A percentile compares a stretch with the other conserved stretches of the same genome.
Conservation (phyloP, 345 rosid genomes). For the Chamaenerion angustifolium region DNA sequence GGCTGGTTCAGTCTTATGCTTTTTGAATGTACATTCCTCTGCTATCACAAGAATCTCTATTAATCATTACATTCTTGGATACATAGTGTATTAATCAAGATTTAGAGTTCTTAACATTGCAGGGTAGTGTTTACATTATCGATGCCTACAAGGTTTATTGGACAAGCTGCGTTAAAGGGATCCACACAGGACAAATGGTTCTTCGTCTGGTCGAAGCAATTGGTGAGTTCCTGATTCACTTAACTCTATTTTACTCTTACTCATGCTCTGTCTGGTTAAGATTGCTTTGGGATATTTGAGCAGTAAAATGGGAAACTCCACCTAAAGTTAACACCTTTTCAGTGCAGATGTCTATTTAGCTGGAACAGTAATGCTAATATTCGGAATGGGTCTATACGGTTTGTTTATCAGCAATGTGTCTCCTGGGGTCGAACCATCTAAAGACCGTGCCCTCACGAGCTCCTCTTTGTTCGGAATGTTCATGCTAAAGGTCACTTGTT, state of each 20-base stretch:
- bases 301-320: too few species aligned
- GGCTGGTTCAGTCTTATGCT: constrained; percentile 84
- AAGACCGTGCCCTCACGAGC: constrained; percentile 66
- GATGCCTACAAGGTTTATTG: constrained; percentile 83
- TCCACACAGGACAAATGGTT: constrained; percentile 86
- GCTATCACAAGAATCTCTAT: too few species aligned
- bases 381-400: constrained; percentile 90
- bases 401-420: constrained; percentile 59
- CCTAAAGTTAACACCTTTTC: background rate
- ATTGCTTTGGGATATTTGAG: too few species aligned
- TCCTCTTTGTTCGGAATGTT: constrained; percentile 97
- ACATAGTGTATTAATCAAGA: too few species aligned
- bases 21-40: constrained; percentile 47
- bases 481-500: constrained; percentile 44
- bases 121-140: constrained; percentile 68
- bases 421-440: constrained; percentile 25
- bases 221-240: constrained; percentile 24
- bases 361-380: constrained; percentile 89
- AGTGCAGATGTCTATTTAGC: constrained; percentile 84
- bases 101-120: background rate
- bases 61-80: too few species aligned
- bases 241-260: too few species aligned
- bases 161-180: constrained; percentile 63
- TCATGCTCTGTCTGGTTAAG: too few species aligned
- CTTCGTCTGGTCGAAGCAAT: constrained; percentile 82